Base-by-base conservation (phyloP, 495 filamentous ascomycete species). In the Trichoderma virens region DNA sequence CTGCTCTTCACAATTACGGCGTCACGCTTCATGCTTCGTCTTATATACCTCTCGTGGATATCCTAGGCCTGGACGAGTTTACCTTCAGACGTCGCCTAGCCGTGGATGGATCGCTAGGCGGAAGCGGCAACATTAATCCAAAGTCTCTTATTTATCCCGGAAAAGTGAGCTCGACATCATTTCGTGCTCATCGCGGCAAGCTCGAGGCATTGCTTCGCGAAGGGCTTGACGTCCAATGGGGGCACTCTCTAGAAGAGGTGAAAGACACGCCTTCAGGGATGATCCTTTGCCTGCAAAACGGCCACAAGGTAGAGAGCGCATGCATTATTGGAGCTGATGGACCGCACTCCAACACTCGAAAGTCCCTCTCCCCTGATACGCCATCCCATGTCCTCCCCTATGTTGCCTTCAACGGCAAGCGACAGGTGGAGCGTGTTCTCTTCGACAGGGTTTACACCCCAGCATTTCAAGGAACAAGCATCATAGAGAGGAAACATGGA, bases 341-440 rank as follows among this genome's bases (percentile, higher is more conserved):
- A 14, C 61, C 67, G n/a, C 76, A 78, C 65, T 79, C 76, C 1
- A 14, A 27, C 13, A 62, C 70, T 0, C 70, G 76, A 43, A 71
- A 72, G 34, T 39, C 60, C 28, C 60, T 78, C 5, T 65, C 65
- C 23, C 69, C 73, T 0, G n/a, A 25, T 5, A 65, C 67, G 13
- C 20, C 69, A 31, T 69, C 70, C 3, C 67, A 72, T 9, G 65
- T 79, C 31, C 65, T 77, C 1, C 78, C 74, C 2, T 77, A 63
- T 60, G 78, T 72, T 3, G 78, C 74, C 7, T 79, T 73, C 64
- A 75, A 72, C 38, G 78, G 76, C 27, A 75, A 69, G 59, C 68
- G 78, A 13, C 62, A 59, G 1, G 56, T 81, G 4, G 61, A 67
- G 13, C 18, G 31, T 8, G 32, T n/a, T 4, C 25, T 61, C 2